These are phyloP conservation scores for Cryptococcus neoformans DNA, from an alignment of 1,284 basidiomycete species.

Conservation along the genomic window DNA sequence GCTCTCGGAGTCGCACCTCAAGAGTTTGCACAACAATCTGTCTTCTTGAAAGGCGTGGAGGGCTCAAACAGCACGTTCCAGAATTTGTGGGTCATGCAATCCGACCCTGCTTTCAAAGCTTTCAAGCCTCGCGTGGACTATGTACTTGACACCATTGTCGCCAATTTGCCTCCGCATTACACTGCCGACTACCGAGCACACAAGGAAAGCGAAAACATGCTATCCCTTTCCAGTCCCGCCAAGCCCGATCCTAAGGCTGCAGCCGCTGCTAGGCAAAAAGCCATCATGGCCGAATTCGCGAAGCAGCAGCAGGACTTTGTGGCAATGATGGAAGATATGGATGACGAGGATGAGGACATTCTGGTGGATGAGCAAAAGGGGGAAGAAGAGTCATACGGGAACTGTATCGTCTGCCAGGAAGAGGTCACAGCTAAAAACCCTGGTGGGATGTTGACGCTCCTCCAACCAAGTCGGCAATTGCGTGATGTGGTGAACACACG, in stretches of 20 bases:
- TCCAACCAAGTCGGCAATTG: constrained; percentile 85
- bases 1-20: constrained; percentile 66
- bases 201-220: constrained; percentile 48
- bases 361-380: constrained; percentile 60
- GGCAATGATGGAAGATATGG: constrained; percentile 40
- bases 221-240: constrained; percentile 37
- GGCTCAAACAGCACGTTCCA: constrained; percentile 52
- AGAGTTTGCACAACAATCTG: constrained; percentile 60
- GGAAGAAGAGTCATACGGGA: constrained; percentile 64
- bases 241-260: constrained; percentile 30
- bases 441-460: constrained; percentile 84
- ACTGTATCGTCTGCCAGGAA: constrained; percentile 98
- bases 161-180: constrained; percentile 46
- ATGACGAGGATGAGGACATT: constrained; percentile 56
- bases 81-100: constrained; percentile 70
- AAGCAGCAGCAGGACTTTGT: constrained; percentile 79
- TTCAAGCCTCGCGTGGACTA: constrained; percentile 69
- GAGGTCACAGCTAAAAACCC: constrained; percentile 69
- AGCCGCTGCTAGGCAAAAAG: constrained; percentile 61
- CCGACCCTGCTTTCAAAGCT: constrained; percentile 65
- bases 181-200: constrained; percentile 52
- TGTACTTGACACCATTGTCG: constrained; percentile 67
- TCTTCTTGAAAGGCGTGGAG: constrained; percentile 50
- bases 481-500: constrained; percentile 72
- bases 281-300: constrained; percentile 90